These are phyloP conservation scores for Coemansia sp. DNA, from an alignment of 192 early-diverging fungal species.

Conservation along the genomic window DNA sequence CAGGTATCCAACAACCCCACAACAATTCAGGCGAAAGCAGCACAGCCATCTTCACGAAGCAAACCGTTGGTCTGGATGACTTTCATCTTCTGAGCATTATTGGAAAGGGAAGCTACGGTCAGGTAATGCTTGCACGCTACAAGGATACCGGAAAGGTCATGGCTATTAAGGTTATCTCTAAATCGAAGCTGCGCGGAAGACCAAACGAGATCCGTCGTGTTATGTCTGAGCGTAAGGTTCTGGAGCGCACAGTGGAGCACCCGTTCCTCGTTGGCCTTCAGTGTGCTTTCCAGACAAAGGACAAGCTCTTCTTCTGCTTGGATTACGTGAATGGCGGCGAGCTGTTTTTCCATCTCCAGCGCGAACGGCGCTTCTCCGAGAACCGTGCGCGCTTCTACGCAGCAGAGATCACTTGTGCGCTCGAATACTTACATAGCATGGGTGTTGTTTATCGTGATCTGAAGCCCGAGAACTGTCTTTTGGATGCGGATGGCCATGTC, in stretches of 20 bases:
- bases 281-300: constrained; percentile 72
- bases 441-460: constrained; percentile 88
- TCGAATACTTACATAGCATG: constrained; percentile 80
- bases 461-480: constrained; percentile 83
- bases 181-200: constrained; percentile 64
- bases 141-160: constrained; percentile 66
- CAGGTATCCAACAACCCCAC: constrained; percentile 14
- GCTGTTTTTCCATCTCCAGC: constrained; percentile 71
- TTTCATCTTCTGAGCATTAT: constrained; percentile 74
- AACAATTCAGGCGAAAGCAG: constrained; percentile 1
- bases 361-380: constrained; percentile 63
- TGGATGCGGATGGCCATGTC: constrained; percentile 73
- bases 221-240: constrained; percentile 65
- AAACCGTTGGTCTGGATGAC: constrained; percentile 53
- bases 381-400: constrained; percentile 63
- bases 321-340: constrained; percentile 80
- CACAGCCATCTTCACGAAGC: constrained; percentile 11
- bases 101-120: constrained; percentile 75
- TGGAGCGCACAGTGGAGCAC: constrained; percentile 53
- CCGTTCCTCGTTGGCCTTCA: constrained; percentile 73
- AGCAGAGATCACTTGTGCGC: constrained; percentile 57
- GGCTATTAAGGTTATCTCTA: constrained; percentile 75
- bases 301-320: constrained; percentile 71
- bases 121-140: constrained; percentile 72
- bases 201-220: constrained; percentile 65